Evolutionary conservation across 768 basidiomycete genomes (phyloP).

Genomic region (Lanmaoa pseudosensibilis): DNA sequence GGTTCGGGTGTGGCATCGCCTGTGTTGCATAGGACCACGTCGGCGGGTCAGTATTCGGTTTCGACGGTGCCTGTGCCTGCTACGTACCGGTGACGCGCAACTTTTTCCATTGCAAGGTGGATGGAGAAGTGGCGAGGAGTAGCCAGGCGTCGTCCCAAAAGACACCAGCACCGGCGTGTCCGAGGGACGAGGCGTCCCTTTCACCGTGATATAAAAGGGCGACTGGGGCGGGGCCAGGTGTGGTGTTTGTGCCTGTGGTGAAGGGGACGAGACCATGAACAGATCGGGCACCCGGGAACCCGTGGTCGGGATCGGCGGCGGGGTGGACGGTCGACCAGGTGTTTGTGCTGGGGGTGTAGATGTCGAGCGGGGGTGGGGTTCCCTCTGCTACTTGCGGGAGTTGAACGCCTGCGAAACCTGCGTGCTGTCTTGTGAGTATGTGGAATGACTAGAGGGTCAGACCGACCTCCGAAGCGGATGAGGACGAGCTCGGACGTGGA

Average conservation of each 20-base stretch:
- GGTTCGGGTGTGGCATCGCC: constrained; percentile 26
- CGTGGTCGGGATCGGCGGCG: constrained; percentile 26
- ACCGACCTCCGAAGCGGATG: constrained; percentile 39
- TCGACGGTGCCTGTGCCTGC: too few relatives aligned
- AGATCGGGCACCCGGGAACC: constrained; percentile 34
- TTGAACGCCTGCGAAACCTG: constrained; percentile 39
- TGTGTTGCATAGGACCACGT: not conserved
- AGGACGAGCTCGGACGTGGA: constrained; percentile 25
- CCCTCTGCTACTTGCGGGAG: constrained; percentile 25
- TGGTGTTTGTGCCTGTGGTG: not conserved
- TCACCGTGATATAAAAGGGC: constrained; percentile 41
- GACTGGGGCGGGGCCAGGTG: constrained; percentile 10
- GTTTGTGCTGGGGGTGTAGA: constrained; percentile 31
- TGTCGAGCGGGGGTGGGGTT: constrained; percentile 30
- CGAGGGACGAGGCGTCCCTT: constrained; percentile 33
- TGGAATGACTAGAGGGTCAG: rapidly evolving
- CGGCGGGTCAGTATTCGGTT: not conserved
- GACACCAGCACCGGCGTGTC: constrained; percentile 40
- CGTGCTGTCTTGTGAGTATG: not conserved
- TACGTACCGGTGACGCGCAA: constrained; percentile 13
- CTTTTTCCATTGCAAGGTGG: constrained; percentile 28
- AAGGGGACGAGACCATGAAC: constrained; percentile 38
- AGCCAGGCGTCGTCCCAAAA: constrained; percentile 44
- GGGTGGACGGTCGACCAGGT: constrained; percentile 28
- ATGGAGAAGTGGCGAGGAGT: constrained; percentile 19